A percentile compares a stretch with the other conserved stretches of the same genome.
Conservation (phyloP, 1,284 basidiomycete species). For the Ganoderma sinense region DNA sequence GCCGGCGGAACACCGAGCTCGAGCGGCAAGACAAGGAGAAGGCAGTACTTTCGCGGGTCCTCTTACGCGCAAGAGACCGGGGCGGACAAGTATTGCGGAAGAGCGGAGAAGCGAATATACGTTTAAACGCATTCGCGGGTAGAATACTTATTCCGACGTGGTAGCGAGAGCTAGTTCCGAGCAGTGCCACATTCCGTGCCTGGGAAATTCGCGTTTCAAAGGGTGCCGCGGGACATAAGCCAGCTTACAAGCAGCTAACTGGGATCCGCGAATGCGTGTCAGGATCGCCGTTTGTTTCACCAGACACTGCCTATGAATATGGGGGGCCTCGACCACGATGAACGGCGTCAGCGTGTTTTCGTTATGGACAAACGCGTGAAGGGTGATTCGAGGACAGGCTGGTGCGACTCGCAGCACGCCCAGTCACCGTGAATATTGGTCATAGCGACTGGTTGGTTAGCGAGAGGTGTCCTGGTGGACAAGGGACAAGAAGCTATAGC, state of each 20-base stretch:
- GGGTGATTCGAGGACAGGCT: not conserved
- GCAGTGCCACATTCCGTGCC: not conserved
- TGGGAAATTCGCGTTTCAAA: not conserved
- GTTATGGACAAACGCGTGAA: not conserved
- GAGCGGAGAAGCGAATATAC: not conserved
- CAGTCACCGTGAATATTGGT: not conserved
- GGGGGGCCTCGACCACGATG: not conserved
- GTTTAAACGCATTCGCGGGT: not conserved
- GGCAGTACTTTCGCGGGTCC: not conserved
- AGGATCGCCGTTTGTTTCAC: not conserved
- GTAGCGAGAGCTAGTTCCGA: not conserved
- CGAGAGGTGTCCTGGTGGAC: no score
- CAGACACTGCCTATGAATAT: not conserved
- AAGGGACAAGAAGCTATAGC: no score
- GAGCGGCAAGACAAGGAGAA: not conserved
- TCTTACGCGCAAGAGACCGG: not conserved
- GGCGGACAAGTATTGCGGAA: not conserved
- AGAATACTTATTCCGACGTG: not conserved
- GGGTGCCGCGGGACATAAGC: not conserved
- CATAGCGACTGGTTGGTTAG: no score
- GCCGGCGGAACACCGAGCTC: not conserved
- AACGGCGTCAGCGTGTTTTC: constrained; percentile 1
- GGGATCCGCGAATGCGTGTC: constrained; percentile 14
- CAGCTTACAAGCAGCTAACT: not conserved
- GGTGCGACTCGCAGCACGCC: not conserved